Conservation (phyloP, 2,329 filamentous ascomycete species). For the Paecilomyces sp. region DNA sequence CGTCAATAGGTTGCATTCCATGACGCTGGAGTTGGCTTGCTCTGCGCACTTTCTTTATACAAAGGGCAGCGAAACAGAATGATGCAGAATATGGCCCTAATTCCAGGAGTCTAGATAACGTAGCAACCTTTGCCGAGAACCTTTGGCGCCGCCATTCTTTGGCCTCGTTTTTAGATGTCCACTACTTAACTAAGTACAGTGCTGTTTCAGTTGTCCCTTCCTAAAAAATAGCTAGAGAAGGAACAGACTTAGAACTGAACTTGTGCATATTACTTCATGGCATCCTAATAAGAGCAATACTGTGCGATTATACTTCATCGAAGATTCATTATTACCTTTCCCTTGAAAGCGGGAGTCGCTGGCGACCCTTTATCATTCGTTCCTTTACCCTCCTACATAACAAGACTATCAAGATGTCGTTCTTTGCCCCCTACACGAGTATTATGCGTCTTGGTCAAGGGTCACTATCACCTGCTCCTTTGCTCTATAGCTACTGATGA, state of each 20-base stretch:
- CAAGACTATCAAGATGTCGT: slow-evolving; percentile 15
- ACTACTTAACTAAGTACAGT: no score
- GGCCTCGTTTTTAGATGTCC: background rate
- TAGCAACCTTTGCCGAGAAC: no score
- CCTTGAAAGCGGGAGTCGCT: background rate
- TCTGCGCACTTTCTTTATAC: no score
- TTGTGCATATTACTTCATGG: background rate
- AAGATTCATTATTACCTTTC: background rate
- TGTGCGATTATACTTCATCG: background rate
- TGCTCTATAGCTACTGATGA: background rate
- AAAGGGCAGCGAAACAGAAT: no score
- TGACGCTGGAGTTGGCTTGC: no score
- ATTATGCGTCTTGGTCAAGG: slow-evolving; percentile 27
- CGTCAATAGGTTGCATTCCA: no score
- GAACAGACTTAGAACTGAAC: background rate
- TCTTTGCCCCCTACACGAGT: slow-evolving; percentile 30
- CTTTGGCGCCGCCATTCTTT: background rate
- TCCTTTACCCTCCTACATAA: background rate
- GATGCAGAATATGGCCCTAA: no score
- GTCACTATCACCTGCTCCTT: slow-evolving; percentile 1
- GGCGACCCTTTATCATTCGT: background rate
- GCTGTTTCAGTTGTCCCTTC: background rate
- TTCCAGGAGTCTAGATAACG: no score
- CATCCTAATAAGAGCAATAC: background rate
- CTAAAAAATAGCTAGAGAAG: background rate